A percentile compares a stretch with the other conserved stretches of the same genome.
phyloP scores from a whole-genome alignment of 1,139 yeast genomes.

The Yamadazyma blattariae region DNA sequence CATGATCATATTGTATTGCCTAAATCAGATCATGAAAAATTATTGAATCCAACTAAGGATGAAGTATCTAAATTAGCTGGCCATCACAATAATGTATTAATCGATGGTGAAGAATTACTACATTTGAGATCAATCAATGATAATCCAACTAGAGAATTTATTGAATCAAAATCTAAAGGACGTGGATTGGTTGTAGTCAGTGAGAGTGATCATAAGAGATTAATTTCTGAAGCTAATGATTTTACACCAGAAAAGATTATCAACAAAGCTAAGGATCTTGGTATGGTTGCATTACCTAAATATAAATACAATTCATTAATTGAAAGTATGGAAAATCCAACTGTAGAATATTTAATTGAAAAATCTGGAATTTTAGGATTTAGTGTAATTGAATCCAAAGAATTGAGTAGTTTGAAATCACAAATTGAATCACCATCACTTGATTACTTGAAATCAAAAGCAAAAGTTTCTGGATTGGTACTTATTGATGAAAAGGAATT shows the following conservation, averaged over 20 bases:
- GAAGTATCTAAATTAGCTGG: constrained; percentile 11
- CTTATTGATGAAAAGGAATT: constrained; percentile 21
- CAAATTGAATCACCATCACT: constrained; percentile 21
- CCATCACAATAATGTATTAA: constrained; percentile 5
- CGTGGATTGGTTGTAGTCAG: constrained; percentile 23
- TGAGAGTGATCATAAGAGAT: constrained; percentile 21
- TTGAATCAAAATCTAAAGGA: constrained; percentile 17
- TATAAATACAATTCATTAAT: constrained; percentile 20
- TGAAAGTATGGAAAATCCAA: constrained; percentile 19
- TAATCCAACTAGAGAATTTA: constrained; percentile 22
- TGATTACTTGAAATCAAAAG: constrained; percentile 25
- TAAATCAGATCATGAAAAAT: constrained; percentile 5
- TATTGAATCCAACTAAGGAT: constrained; percentile 13
- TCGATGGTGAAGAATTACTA: constrained; percentile 13
- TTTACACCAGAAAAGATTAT: constrained; percentile 27
- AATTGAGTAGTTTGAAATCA: constrained; percentile 14
- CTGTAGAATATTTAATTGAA: constrained; percentile 26
- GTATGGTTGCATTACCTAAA: constrained; percentile 23
- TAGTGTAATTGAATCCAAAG: constrained; percentile 23
- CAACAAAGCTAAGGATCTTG: constrained; percentile 20
- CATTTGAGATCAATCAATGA: constrained; percentile 14
- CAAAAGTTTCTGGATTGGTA: constrained; percentile 14
- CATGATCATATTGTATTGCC: constrained; percentile 7
- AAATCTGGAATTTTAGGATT: constrained; percentile 29
- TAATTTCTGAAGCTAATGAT: constrained; percentile 23